Base-by-base conservation (phyloP, 352 stramenopile genomes). In the Elongisporangium anandrum region DNA sequence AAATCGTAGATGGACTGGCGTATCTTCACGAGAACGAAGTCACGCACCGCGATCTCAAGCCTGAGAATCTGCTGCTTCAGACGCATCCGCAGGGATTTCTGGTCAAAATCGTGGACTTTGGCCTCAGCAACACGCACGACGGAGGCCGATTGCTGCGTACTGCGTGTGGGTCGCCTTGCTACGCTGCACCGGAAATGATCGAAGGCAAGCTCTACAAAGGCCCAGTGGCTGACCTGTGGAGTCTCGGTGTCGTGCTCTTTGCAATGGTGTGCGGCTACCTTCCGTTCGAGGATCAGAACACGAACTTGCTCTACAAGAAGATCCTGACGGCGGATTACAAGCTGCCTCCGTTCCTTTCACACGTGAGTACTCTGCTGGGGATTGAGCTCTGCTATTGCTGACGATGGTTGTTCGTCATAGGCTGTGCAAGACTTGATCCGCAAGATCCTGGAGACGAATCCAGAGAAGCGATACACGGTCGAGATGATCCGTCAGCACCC, bases 51-150 rank as follows among this genome's bases (percentile, higher is more conserved):
- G 91, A 97, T 54, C 73, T 98, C 50, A 97, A 98, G 57, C 92
- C 92, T 1, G 92, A 97, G 66, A 97, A 97, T 57, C 56, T 97
- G 47, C 63, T 98, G 26, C 70, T 98, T 20, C 88, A 97, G 59
- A 81, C 81, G 15, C 66, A 65, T 50, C 52, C 22, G 9, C 54
- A 64, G 12, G 68, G 13, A 64, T 74, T 66, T 20, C 54, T 74
- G 5, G 72, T 96, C 64, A 98, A 98, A 63, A 96, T 98, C 55
- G 89, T 96, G 16, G 92, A 98, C 63, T 98, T 97, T 81, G 92
- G 92, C 1, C 73, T 98, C 3, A 95, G 81, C 65, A 98, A 98
- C 54, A 97, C 79, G 0, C 84, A 97, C 65, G 91, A 97, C 19
- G 68, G 68, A 24, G 77, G 71, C 0, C 68, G 71, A 8, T 45